phyloP scores from a whole-genome alignment of 129 eudicot species.

The Apium graveolens region DNA sequence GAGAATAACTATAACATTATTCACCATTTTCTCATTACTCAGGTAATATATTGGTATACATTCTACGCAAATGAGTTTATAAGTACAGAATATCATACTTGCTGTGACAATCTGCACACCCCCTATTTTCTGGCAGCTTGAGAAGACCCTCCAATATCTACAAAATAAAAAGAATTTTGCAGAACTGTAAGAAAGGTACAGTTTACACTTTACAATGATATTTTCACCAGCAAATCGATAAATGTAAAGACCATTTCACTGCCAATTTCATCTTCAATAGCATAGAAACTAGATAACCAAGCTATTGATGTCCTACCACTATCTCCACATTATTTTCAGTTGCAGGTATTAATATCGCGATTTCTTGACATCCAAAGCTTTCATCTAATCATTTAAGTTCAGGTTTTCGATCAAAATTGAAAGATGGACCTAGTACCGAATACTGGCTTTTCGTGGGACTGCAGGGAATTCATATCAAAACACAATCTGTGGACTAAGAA shows the following conservation, averaged over 20 bases:
- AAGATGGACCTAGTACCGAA: not conserved
- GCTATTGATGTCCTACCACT: not conserved
- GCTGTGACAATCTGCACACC: slow-evolving; percentile 71
- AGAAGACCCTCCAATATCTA: slow-evolving; percentile 75
- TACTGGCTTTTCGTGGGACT: not conserved
- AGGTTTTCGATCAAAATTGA: not conserved
- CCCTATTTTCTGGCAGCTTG: slow-evolving; percentile 73
- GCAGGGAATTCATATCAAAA: not conserved
- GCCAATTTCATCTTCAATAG: not conserved
- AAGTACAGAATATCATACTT: slow-evolving; percentile 31
- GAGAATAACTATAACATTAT: not conserved
- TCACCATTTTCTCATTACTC: not conserved
- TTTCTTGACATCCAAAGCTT: not conserved
- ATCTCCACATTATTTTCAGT: not conserved
- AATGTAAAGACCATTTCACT: not conserved
- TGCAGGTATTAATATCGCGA: not conserved
- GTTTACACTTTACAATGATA: no score
- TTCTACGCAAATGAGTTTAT: not conserved
- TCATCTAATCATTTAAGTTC: not conserved
- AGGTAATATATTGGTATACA: not conserved
- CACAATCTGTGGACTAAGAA: not conserved
- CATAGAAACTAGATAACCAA: not conserved
- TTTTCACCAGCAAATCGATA: no score
- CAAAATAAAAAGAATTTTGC: not conserved
- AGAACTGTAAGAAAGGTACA: slow-evolving; percentile 4